Conservation (phyloP, 2,329 filamentous ascomycete genomes). For the Neofusicoccum parvum region DNA sequence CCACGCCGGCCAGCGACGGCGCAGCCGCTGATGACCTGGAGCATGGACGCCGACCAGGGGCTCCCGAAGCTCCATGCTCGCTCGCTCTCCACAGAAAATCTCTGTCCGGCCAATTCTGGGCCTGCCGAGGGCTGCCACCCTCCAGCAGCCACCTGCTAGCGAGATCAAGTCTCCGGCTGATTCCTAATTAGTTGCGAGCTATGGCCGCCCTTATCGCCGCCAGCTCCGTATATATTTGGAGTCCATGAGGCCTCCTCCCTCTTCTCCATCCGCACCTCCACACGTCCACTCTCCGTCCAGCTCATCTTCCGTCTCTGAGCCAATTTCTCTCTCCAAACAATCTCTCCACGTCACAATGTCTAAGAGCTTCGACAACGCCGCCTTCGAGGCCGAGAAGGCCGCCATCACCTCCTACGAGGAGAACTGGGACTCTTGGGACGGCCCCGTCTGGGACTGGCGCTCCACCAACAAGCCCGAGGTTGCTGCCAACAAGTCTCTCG, state of each 20-base stretch:
- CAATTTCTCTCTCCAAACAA: background rate
- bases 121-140: background rate
- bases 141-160: background rate
- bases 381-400: conserved; percentile 28
- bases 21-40: conserved; percentile 10
- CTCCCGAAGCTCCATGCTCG: background rate
- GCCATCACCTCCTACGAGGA: conserved; percentile 25
- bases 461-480: conserved; percentile 17
- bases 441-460: conserved; percentile 21
- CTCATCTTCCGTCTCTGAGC: conserved; percentile 52
- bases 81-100: conserved; percentile 22
- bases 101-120: conserved; percentile 19
- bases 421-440: conserved; percentile 24
- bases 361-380: conserved; percentile 25
- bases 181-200: conserved; percentile 6
- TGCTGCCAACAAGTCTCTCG: conserved; percentile 14
- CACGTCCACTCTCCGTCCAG: conserved; percentile 67
- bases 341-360: conserved; percentile 4
- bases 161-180: background rate
- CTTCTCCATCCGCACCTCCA: conserved; percentile 87
- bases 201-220: conserved; percentile 15
- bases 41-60: conserved; percentile 13
- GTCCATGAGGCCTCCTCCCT: background rate
- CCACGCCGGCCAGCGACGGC: background rate
- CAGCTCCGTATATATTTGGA: conserved; percentile 16